Conservation (phyloP, 2,329 filamentous ascomycete species). For the Curvularia eragrostidis region DNA sequence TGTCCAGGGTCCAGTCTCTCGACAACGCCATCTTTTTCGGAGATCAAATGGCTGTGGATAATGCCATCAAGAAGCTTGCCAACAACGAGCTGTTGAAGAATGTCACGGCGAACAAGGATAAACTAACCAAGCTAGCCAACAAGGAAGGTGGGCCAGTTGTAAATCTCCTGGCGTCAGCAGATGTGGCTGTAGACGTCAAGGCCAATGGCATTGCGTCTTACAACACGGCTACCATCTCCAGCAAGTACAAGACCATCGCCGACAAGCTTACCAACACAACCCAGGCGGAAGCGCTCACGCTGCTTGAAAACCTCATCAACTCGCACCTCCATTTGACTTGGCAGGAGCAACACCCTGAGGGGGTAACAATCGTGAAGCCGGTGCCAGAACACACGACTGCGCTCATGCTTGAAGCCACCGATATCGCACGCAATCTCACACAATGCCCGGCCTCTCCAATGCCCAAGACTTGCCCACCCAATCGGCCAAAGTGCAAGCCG, state of each 20-base stretch:
- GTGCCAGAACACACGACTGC: slow-evolving; percentile 75
- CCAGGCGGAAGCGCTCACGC: slow-evolving; percentile 66
- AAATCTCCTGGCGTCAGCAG: slow-evolving; percentile 58
- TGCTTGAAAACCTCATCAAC: slow-evolving; percentile 78
- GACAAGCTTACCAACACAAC: slow-evolving; percentile 63
- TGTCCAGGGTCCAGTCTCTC: slow-evolving; percentile 77
- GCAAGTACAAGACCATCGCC: slow-evolving; percentile 70
- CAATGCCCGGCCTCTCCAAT: slow-evolving; percentile 77
- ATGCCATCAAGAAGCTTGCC: slow-evolving; percentile 52
- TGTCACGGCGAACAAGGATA: slow-evolving; percentile 63
- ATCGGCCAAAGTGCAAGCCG: slow-evolving; percentile 73
- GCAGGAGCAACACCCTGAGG: slow-evolving; percentile 77
- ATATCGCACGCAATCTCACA: slow-evolving; percentile 76
- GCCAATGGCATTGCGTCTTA: slow-evolving; percentile 80
- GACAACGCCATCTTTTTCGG: slow-evolving; percentile 77
- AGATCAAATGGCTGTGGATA: slow-evolving; percentile 59
- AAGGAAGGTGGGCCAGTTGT: slow-evolving; percentile 66
- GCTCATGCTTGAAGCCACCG: slow-evolving; percentile 71
- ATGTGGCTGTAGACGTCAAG: slow-evolving; percentile 69
- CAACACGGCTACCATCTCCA: slow-evolving; percentile 64
- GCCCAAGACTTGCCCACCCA: slow-evolving; percentile 82
- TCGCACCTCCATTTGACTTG: slow-evolving; percentile 85
- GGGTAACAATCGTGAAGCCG: slow-evolving; percentile 83
- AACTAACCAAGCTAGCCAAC: slow-evolving; percentile 63
- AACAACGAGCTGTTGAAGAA: slow-evolving; percentile 61